A percentile compares a stretch with the other conserved stretches of the same genome.
phyloP scores from a whole-genome alignment of 176 grass and related monocot genomes.

The Oryza australiensis region DNA sequence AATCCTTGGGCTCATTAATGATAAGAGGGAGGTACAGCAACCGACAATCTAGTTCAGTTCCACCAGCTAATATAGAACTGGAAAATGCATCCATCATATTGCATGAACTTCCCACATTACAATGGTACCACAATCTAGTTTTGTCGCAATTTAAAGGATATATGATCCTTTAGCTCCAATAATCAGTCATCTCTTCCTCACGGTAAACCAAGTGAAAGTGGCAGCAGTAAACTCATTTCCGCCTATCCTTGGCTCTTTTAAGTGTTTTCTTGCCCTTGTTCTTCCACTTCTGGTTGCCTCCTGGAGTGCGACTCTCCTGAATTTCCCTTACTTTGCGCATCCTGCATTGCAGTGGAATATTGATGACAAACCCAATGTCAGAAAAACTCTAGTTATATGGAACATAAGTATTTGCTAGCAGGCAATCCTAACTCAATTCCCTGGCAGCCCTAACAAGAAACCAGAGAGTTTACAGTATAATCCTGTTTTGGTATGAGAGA shows the following conservation, averaged over 20 bases:
- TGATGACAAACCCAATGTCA: slow-evolving; percentile 17
- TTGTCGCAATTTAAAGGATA: not conserved
- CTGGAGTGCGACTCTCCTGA: slow-evolving; percentile 45
- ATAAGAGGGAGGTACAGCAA: not conserved
- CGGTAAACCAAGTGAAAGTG: not conserved
- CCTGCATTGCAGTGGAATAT: slow-evolving; percentile 48
- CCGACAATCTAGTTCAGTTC: not conserved
- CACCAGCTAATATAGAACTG: not conserved
- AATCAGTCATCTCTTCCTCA: not conserved
- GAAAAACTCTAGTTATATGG: not conserved
- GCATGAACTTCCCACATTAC: not conserved
- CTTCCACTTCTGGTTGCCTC: slow-evolving; percentile 81
- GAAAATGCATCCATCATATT: not conserved
- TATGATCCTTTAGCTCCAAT: not conserved
- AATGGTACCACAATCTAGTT: not conserved
- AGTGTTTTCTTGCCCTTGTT: slow-evolving; percentile 65
- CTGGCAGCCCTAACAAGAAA: not conserved
- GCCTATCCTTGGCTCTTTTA: slow-evolving; percentile 77
- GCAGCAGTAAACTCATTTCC: slow-evolving; percentile 29
- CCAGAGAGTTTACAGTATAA: not conserved
- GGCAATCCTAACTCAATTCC: not conserved
- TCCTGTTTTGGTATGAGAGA: not conserved
- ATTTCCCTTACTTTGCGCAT: slow-evolving; percentile 84
- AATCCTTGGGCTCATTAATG: not conserved
- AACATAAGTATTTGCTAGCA: not conserved